Percentiles rank a stretch among this genome's conserved stretches.
These are phyloP conservation scores for Tylopilus subfusipes DNA, from an alignment of 768 basidiomycete species.

Conservation along the genomic window DNA sequence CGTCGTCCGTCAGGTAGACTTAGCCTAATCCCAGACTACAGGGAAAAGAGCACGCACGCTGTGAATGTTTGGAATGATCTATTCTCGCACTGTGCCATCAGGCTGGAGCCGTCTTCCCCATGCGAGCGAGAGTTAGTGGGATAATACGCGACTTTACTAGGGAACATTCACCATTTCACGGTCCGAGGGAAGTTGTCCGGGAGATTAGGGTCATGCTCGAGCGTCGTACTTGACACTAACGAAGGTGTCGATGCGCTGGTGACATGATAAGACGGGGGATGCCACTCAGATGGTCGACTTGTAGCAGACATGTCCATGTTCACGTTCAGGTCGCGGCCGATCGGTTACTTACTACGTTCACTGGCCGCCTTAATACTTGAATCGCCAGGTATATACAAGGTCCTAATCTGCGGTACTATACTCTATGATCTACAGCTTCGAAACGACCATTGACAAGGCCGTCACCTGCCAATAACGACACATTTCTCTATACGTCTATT, in stretches of 20 bases:
- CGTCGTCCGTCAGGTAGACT: not conserved
- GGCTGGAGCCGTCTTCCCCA: conserved; percentile 55
- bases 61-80: conserved; percentile 54
- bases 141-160: not conserved
- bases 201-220: conserved; percentile 23
- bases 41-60: conserved; percentile 32
- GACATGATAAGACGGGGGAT: conserved; percentile 31
- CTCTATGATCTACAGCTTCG: no score
- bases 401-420: no score
- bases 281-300: conserved; percentile 25
- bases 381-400: no score
- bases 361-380: no score
- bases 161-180: conserved; percentile 49
- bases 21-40: not conserved
- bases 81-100: conserved; percentile 72
- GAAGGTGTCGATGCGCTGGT: conserved; percentile 11
- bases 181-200: conserved; percentile 50
- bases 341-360: no score
- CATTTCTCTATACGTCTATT: not conserved
- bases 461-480: conserved; percentile 6
- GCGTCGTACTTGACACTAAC: conserved; percentile 7
- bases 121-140: not conserved
- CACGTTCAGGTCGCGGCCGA: not conserved
- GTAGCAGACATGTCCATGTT: not conserved
- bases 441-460: not conserved